These are phyloP conservation scores for Jatropha curcas DNA, from an alignment of 345 rosid species.

Conservation along the genomic window DNA sequence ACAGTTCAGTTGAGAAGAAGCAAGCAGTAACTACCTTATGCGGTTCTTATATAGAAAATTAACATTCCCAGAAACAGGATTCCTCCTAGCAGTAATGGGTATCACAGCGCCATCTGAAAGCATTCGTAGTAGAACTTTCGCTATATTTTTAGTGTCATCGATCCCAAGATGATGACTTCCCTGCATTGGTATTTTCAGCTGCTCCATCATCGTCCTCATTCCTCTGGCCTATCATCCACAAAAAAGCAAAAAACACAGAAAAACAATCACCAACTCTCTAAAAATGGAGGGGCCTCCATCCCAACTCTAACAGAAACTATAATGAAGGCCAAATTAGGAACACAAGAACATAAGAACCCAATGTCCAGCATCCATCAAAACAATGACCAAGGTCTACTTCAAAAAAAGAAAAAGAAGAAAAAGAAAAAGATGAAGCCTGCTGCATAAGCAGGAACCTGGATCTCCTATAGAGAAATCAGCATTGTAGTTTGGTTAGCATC, in stretches of 20 bases:
- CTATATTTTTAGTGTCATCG: slow-evolving; percentile 84
- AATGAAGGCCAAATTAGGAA: background rate
- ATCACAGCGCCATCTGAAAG: slow-evolving; percentile 69
- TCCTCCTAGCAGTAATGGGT: slow-evolving; percentile 74
- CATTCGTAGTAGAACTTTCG: slow-evolving; percentile 81
- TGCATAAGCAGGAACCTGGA: background rate
- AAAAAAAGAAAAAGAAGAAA: background rate
- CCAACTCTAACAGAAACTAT: background rate
- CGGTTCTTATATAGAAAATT: slow-evolving; percentile 62
- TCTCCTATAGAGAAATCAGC: background rate
- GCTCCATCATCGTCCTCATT: slow-evolving; percentile 92
- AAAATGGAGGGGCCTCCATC: background rate
- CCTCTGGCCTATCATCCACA: slow-evolving; percentile 70
- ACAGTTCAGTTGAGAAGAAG: background rate
- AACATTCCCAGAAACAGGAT: slow-evolving; percentile 44
- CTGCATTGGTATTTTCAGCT: slow-evolving; percentile 51
- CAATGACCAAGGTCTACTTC: background rate
- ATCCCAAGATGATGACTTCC: slow-evolving; percentile 95
- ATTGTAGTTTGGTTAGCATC: background rate
- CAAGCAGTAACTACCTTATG: slow-evolving; percentile 23
- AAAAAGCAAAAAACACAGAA: slow-evolving; percentile 5
- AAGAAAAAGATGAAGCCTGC: background rate
- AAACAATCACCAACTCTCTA: background rate
- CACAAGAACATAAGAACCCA: background rate
- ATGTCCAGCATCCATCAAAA: background rate